Evolutionary conservation across 1,139 yeast species (phyloP).

Genomic region (Geotrichum restrictum): DNA sequence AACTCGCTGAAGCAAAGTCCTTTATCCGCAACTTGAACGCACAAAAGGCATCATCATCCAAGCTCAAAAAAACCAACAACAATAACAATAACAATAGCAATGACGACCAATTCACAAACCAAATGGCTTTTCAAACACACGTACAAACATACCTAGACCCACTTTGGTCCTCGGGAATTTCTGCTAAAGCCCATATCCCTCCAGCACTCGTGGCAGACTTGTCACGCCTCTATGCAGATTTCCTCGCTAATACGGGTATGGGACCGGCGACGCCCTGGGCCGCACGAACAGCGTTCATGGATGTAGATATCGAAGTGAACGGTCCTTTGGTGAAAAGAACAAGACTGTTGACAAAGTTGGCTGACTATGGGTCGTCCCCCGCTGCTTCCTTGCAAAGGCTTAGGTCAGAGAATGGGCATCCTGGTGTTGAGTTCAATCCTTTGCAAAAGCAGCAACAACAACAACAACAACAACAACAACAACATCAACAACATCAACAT

Average conservation of each 20-base stretch:
- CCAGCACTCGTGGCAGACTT: conserved; percentile 14
- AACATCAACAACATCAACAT: conserved; percentile 16
- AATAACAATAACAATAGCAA: too few species aligned
- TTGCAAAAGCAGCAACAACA: conserved; percentile 16
- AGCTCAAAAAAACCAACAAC: background rate
- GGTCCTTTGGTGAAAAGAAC: conserved; percentile 36
- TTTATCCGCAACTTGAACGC: conserved; percentile 8
- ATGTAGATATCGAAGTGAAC: conserved; percentile 38
- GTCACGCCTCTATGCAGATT: conserved; percentile 15
- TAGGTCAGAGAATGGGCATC: conserved; percentile 35
- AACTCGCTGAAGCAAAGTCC: conserved; percentile 26
- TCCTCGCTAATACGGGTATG: background rate
- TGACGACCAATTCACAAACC: background rate
- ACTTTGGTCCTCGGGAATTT: conserved; percentile 11
- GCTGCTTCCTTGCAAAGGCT: conserved; percentile 26
- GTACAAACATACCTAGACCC: conserved; percentile 20
- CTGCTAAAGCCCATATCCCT: conserved; percentile 9
- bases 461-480: conserved; percentile 17
- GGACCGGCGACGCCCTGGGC: conserved; percentile 18
- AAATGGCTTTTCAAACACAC: conserved; percentile 8
- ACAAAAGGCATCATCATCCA: background rate
- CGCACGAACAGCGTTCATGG: conserved; percentile 22
- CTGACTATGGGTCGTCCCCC: conserved; percentile 24
- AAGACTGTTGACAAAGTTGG: conserved; percentile 26
- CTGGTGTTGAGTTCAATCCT: conserved; percentile 35